Percentiles rank a stretch among this genome's conserved stretches.
phyloP scores from a whole-genome alignment of 23 red algal genomes.

The Gracilaria vermiculophylla region DNA sequence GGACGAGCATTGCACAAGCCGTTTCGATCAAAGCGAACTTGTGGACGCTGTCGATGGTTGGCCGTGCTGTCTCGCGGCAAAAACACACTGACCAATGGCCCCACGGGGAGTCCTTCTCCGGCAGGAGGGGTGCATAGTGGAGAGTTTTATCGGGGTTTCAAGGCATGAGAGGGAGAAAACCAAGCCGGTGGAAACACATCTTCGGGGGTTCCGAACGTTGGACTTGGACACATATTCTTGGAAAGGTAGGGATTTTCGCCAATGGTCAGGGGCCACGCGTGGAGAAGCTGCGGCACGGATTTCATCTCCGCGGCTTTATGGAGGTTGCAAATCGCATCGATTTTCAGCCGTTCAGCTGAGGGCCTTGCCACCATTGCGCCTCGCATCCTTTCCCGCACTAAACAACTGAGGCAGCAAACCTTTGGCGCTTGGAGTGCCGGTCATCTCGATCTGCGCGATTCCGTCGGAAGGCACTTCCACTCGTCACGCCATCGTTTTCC shows the following conservation, averaged over 20 bases:
- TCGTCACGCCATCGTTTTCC: not conserved
- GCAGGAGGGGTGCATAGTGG: no score
- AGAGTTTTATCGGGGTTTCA: no score
- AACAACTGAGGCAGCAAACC: not conserved
- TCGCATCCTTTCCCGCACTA: not conserved
- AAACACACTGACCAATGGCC: not conserved
- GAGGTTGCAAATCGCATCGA: not conserved
- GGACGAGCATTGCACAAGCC: no score
- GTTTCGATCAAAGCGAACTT: no score
- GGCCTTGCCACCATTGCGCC: not conserved
- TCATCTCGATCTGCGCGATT: not conserved
- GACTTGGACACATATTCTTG: no score
- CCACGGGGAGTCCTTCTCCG: no score
- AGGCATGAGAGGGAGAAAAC: no score
- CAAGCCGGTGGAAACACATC: no score
- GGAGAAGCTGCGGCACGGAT: not conserved
- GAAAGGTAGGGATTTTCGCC: no score
- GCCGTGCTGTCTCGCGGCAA: not conserved
- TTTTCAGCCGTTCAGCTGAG: not conserved
- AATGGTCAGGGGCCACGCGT: not conserved
- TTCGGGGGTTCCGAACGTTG: no score
- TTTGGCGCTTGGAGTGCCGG: no score
- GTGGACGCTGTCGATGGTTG: not conserved
- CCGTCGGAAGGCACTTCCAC: no score
- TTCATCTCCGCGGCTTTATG: not conserved